Percentiles rank a stretch among this genome's conserved stretches.
Conservation (phyloP, 1,139 yeast genomes). For the Pichia norvegensis region DNA sequence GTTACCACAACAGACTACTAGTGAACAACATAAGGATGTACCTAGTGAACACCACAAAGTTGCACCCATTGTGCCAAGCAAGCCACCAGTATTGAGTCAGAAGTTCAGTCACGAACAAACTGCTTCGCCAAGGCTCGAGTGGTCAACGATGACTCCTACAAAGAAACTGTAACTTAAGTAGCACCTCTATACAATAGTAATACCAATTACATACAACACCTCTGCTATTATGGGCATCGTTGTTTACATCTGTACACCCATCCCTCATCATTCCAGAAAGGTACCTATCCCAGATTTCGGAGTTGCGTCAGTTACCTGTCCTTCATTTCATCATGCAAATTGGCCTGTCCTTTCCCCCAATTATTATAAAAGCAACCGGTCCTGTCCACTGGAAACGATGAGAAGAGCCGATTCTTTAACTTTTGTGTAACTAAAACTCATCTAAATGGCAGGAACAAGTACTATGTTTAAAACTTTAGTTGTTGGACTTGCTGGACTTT, state of each 20-base stretch:
- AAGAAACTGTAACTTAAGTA: conserved; percentile 2
- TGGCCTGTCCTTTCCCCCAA: background rate
- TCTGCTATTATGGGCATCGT: too few relatives aligned
- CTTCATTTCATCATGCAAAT: background rate
- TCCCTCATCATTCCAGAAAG: background rate
- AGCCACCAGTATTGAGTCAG: conserved; percentile 21
- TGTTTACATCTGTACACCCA: background rate
- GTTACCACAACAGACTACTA: background rate
- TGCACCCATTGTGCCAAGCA: conserved; percentile 27
- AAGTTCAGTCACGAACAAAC: background rate
- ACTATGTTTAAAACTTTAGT: conserved; percentile 7
- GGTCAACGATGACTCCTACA: conserved; percentile 14
- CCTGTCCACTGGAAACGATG: background rate
- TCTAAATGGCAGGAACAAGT: conserved; percentile 2
- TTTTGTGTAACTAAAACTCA: too few relatives aligned
- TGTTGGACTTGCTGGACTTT: conserved; percentile 8
- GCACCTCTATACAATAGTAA: too few relatives aligned
- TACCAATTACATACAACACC: too few relatives aligned
- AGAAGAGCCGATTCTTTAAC: too few relatives aligned
- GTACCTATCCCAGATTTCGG: background rate
- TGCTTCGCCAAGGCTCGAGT: background rate
- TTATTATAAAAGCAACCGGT: background rate
- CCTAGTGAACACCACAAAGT: conserved; percentile 10
- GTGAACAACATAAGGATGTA: conserved; percentile 12
- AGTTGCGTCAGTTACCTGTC: background rate